phyloP scores from a whole-genome alignment of 495 filamentous ascomycete species.

The Neurospora pannonica region DNA sequence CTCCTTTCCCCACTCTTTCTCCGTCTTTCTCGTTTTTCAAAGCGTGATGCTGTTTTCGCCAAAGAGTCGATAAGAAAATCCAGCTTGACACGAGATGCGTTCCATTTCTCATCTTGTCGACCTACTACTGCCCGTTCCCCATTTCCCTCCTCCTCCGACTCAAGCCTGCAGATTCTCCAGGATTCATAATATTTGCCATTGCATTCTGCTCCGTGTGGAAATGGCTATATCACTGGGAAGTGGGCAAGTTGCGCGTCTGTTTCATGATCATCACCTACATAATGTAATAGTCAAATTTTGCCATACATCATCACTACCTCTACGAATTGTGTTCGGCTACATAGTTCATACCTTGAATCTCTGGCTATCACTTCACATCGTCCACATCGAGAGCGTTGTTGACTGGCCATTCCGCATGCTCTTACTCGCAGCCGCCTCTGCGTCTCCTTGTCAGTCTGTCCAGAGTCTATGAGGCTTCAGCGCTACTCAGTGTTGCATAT shows the following conservation, averaged over 20 bases:
- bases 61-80: neutral
- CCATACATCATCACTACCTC: neutral
- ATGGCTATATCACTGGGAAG: neutral
- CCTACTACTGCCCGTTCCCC: neutral
- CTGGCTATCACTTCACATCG: neutral
- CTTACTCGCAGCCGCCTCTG: neutral
- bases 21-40: neutral
- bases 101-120: neutral
- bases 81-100: neutral
- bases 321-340: neutral
- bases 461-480: neutral
- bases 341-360: neutral
- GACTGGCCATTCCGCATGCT: neutral
- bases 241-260: neutral
- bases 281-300: neutral
- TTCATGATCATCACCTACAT: neutral
- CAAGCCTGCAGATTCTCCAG: neutral
- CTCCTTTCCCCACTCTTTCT: neutral
- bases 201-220: neutral
- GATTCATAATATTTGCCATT: neutral
- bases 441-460: neutral
- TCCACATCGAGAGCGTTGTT: neutral
- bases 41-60: neutral
- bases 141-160: neutral
- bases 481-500: neutral